These are phyloP conservation scores for Pontederia crassipes DNA, from an alignment of 176 grass and related monocot species.

Conservation along the genomic window DNA sequence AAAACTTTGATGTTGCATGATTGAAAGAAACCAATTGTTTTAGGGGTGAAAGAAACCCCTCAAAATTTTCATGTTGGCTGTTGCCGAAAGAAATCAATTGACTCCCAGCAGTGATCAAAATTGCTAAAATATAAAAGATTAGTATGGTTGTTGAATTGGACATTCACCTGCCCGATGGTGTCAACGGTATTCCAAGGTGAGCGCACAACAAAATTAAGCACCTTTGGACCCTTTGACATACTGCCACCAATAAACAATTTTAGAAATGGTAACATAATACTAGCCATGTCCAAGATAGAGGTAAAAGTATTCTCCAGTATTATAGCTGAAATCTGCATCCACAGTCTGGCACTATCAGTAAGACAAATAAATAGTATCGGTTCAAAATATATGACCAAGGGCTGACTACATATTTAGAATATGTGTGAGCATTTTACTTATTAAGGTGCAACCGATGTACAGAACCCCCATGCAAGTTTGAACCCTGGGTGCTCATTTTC, in stretches of 20 bases:
- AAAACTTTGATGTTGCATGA: too few relatives aligned
- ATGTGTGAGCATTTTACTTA: too few relatives aligned
- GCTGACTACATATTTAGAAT: too few relatives aligned
- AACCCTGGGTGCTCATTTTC: too few relatives aligned
- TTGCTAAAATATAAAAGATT: too few relatives aligned
- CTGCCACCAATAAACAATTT: conserved; percentile 92
- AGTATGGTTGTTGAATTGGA: background rate
- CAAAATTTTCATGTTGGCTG: too few relatives aligned
- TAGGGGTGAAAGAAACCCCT: too few relatives aligned
- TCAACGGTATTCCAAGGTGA: conserved; percentile 97
- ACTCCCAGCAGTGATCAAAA: too few relatives aligned
- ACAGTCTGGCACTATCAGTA: conserved; percentile 20
- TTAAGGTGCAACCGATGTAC: too few relatives aligned
- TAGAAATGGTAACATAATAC: conserved; percentile 89
- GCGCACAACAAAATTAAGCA: conserved; percentile 2
- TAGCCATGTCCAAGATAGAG: conserved; percentile 93
- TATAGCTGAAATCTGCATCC: conserved; percentile 65
- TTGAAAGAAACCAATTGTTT: too few relatives aligned
- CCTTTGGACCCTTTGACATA: conserved; percentile 68
- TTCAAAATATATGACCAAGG: background rate
- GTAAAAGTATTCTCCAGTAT: conserved; percentile 99
- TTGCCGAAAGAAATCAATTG: too few relatives aligned
- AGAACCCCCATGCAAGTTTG: too few relatives aligned
- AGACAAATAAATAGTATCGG: conserved; percentile 1
- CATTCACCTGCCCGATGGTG: conserved; percentile 55